Base-by-base conservation (phyloP, 805 yeast species). In the Barnettozyma wickerhamii region DNA sequence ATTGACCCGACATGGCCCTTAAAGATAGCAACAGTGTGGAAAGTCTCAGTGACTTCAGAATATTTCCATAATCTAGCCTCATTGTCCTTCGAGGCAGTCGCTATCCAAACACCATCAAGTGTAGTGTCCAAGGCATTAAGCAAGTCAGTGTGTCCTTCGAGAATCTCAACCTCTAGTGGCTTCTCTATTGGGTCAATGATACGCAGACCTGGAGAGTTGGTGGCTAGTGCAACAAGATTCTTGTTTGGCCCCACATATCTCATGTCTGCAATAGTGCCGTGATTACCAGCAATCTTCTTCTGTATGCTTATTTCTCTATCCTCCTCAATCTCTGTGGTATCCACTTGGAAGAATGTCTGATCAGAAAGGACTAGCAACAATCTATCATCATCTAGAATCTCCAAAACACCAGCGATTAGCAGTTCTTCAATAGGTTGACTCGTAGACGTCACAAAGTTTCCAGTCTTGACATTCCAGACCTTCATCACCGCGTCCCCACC, bases 191-290 rank as follows among this genome's bases (percentile, higher is more conserved):
- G 75, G 48, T 82, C 81, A 26, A 90, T 74, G 12, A 93, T 63
- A 58, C 98, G 71, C 41, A 93, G 65, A 1, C 91, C 80, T 10
- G 96, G 95, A 1, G 98, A 86, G 62, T 93, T 93, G 4, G 98
- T 91, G 2, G 98, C 97, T 49, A 93, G 61, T 5, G 95, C 98
- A 33, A 91, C 60, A 28, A 71, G 64, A 34, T 71, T 59, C 23
- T 66, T 58, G 12, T 60, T 46, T 7, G 87, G 86, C 0, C 93
- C 93, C 24, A 81, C 82, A 55, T 79, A 83, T 50, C 79, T 76
- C 66, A 89, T 73, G 58, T 91, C 98, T 3, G 96, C 95, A 53
- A 93, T 81, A 19, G 93, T 91, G 42, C 97, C 98, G 63, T 91
- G 96, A 61, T 89, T 89, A 51, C 97, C 97, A 1, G 96, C 93